phyloP scores from a whole-genome alignment of 345 rosid species.

The Leavenworthia alabamica region DNA sequence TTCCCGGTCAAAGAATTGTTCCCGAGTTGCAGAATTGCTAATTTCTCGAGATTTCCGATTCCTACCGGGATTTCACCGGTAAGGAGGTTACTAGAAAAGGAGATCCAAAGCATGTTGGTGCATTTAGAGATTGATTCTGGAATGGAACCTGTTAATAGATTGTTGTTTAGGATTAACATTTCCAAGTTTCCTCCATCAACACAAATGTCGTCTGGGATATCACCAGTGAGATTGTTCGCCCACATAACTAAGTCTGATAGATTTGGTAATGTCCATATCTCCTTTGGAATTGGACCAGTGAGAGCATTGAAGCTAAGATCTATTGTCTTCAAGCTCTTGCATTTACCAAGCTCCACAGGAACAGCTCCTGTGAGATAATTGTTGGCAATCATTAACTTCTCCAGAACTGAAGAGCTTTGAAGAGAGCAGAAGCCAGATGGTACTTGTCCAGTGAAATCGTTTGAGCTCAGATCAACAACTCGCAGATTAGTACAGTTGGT shows the following conservation, averaged over 20 bases:
- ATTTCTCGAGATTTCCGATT: slow-evolving; percentile 54
- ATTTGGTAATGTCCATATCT: slow-evolving; percentile 66
- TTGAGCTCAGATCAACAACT: slow-evolving; percentile 81
- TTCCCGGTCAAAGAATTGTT: slow-evolving; percentile 73
- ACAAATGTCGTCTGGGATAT: slow-evolving; percentile 69
- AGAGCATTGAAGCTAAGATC: slow-evolving; percentile 90
- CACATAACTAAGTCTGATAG: slow-evolving; percentile 78
- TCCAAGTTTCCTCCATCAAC: slow-evolving; percentile 64
- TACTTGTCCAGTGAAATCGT: slow-evolving; percentile 52
- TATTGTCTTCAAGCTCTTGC: slow-evolving; percentile 61
- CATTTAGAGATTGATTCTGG: slow-evolving; percentile 69
- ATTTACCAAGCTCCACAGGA: slow-evolving; percentile 58
- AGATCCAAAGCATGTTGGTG: slow-evolving; percentile 85
- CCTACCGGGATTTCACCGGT: slow-evolving; percentile 62
- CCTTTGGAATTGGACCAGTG: slow-evolving; percentile 53
- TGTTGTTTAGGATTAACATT: slow-evolving; percentile 81
- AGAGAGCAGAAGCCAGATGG: slow-evolving; percentile 57
- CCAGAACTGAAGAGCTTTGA: slow-evolving; percentile 39
- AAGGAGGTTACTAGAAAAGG: slow-evolving; percentile 75
- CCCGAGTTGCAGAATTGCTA: slow-evolving; percentile 81
- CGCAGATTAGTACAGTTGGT: slow-evolving; percentile 48
- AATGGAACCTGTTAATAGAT: slow-evolving; percentile 55
- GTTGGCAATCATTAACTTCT: slow-evolving; percentile 62
- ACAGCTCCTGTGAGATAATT: slow-evolving; percentile 68
- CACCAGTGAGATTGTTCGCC: slow-evolving; percentile 89